These are phyloP conservation scores for Tephrocybe sp. DNA, from an alignment of 768 basidiomycete genomes.

Conservation along the genomic window DNA sequence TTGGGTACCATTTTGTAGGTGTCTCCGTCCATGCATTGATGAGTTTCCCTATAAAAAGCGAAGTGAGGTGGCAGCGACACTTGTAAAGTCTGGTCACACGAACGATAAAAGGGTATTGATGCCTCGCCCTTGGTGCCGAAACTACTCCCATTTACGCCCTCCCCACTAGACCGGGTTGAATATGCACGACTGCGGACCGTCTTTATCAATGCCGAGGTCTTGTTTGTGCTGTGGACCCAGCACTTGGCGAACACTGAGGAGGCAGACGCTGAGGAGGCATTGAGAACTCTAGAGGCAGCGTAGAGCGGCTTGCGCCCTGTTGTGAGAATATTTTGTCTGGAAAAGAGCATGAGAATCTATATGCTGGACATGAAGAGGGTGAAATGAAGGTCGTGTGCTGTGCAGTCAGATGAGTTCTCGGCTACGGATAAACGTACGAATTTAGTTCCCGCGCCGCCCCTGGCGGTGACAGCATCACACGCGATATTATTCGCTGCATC, in stretches of 20 bases:
- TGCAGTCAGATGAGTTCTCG: slow-evolving; percentile 6
- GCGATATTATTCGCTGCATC: slow-evolving; percentile 1
- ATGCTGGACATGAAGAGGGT: slow-evolving; percentile 9
- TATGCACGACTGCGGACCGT: slow-evolving; percentile 43
- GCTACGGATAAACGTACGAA: slow-evolving; percentile 16
- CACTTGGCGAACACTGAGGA: slow-evolving; percentile 47
- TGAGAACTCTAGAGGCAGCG: slow-evolving; percentile 54
- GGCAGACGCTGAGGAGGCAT: slow-evolving; percentile 45
- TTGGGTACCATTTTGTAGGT: slow-evolving; percentile 93
- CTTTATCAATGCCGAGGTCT: slow-evolving; percentile 45
- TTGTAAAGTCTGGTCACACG: slow-evolving; percentile 19
- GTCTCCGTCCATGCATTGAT: slow-evolving; percentile 81
- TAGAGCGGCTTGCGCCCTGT: slow-evolving; percentile 55
- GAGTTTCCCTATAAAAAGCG: slow-evolving; percentile 48
- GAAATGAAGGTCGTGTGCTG: background rate
- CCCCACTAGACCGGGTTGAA: slow-evolving; percentile 30
- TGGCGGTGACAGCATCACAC: slow-evolving; percentile 10
- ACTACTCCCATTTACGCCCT: slow-evolving; percentile 21
- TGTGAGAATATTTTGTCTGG: slow-evolving; percentile 47
- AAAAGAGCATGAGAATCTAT: slow-evolving; percentile 40
- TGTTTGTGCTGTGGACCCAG: slow-evolving; percentile 53
- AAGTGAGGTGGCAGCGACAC: slow-evolving; percentile 7
- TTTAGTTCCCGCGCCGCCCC: slow-evolving; percentile 15
- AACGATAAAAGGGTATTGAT: slow-evolving; percentile 51
- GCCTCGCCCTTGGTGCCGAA: slow-evolving; percentile 19